phyloP scores from a whole-genome alignment of 345 rosid species.

The Eucalyptus cloeziana region DNA sequence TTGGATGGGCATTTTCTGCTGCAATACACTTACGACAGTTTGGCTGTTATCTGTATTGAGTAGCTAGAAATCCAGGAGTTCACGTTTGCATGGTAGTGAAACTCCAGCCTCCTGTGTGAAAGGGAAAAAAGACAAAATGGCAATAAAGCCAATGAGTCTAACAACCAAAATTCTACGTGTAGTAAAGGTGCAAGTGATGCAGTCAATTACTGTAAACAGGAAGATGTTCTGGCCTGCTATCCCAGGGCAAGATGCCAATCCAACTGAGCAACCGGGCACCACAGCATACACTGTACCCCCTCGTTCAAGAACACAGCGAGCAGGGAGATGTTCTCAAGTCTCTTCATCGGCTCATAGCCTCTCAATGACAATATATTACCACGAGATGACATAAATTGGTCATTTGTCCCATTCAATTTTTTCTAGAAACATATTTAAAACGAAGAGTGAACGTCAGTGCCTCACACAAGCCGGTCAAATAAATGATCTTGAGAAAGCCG shows the following conservation, averaged over 20 bases:
- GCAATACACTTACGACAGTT: neutral
- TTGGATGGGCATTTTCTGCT: neutral
- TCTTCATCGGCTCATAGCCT: neutral
- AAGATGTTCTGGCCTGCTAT: neutral
- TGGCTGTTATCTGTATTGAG: neutral
- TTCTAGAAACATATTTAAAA: neutral
- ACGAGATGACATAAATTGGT: neutral
- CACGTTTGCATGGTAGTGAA: neutral
- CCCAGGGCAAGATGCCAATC: neutral
- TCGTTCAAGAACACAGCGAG: neutral
- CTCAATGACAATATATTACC: neutral
- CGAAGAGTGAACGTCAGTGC: neutral
- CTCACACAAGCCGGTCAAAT: neutral
- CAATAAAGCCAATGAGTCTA: neutral
- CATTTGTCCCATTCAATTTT: neutral
- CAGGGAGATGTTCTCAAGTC: neutral
- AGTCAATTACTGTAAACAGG: neutral
- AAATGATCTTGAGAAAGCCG: neutral
- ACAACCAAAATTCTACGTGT: neutral
- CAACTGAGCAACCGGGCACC: neutral
- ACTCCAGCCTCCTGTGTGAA: neutral
- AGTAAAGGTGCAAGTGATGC: neutral
- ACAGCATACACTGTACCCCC: neutral
- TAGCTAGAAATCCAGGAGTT: neutral
- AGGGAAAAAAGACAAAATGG: neutral